Base-by-base conservation (phyloP, 441 rosid species). In the Mallotus japonicus region DNA sequence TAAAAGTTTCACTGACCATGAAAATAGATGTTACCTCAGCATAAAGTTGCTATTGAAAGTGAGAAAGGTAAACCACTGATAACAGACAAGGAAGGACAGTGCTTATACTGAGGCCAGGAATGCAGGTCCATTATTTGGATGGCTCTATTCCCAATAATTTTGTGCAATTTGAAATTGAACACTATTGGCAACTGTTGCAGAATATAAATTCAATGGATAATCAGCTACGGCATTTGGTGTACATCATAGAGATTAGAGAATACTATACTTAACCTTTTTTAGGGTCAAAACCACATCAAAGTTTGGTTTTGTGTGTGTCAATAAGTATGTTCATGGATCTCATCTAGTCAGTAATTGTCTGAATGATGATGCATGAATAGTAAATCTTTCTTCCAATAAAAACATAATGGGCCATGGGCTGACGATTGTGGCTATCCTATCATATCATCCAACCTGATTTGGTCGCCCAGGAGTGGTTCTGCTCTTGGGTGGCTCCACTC, bases 201-300 rank as follows among this genome's bases (percentile, higher is more conserved):
- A 95, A 92, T 82, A 95, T 98, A 7, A 83, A 79, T 69, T 78
- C 90, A 1, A 59, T 87, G 32, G 97, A 91, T 4, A 81, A 88
- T 49, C 94, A 95, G 83, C 77, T 90, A 57, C 87, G 88, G 34
- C 98, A 95, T 76, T 79, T 92, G 78, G 96, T 93, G 19, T 91
- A 95, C 84, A 87, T 95, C 76, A 78, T 92, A 65, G 97, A 95
- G 89, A 95, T 77, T 92, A 65, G 97, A 95, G 89, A 95, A 92
- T 83, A 96, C 95, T n/a, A 85, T 92, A 67, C 82, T 92, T 61
- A 90, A 91, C 83, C 98, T 95, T 73, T 92, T 92, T 0, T 98
- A 90, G 75, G 88, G 81, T 81, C 98, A 92, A 95, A 79, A 92
- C 88, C 95, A 79, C 93, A 54, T 95, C n/a, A n/a, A n/a, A n/a